Evolutionary conservation across 306 rosid species (phyloP).

Genomic region (Astragalus glycyphyllos): DNA sequence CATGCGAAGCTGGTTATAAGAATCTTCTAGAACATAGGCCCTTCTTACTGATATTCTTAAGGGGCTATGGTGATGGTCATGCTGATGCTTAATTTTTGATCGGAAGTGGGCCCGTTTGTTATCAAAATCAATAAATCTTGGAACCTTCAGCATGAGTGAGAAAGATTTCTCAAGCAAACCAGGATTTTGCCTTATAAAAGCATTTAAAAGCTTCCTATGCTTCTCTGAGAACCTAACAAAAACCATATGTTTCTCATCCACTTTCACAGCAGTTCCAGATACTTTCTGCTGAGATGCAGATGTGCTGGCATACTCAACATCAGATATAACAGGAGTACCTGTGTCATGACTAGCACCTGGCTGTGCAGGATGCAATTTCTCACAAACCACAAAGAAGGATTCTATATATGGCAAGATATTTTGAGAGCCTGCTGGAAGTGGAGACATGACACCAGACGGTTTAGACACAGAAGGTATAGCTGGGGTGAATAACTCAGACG

Average conservation of each 20-base stretch:
- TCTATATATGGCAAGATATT: conserved; percentile 96
- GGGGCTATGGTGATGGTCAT: conserved; percentile 94
- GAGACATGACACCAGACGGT: conserved; percentile 79
- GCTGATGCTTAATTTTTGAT: conserved; percentile 96
- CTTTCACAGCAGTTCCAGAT: conserved; percentile 61
- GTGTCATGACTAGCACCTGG: conserved; percentile 73
- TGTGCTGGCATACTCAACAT: conserved; percentile 71
- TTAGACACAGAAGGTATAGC: conserved; percentile 64
- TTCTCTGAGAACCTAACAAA: conserved; percentile 92
- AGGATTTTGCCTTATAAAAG: conserved; percentile 98
- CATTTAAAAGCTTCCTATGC: conserved; percentile 92
- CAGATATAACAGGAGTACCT: conserved; percentile 63
- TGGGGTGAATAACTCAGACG: conserved; percentile 62
- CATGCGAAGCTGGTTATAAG: conserved; percentile 97
- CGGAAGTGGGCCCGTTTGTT: conserved; percentile 97
- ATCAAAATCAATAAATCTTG: conserved; percentile 92
- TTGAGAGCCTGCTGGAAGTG: conserved; percentile 97
- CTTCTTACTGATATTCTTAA: conserved; percentile 96
- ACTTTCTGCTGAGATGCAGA: conserved; percentile 70
- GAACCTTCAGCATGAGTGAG: conserved; percentile 94
- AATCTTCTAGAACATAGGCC: conserved; percentile 97
- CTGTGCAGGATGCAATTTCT: conserved; percentile 88
- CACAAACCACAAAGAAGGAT: conserved; percentile 98
- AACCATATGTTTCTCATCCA: conserved; percentile 81
- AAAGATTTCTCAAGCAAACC: conserved; percentile 96